Conservation (phyloP, 768 basidiomycete species). For the Amanita inopinata region DNA sequence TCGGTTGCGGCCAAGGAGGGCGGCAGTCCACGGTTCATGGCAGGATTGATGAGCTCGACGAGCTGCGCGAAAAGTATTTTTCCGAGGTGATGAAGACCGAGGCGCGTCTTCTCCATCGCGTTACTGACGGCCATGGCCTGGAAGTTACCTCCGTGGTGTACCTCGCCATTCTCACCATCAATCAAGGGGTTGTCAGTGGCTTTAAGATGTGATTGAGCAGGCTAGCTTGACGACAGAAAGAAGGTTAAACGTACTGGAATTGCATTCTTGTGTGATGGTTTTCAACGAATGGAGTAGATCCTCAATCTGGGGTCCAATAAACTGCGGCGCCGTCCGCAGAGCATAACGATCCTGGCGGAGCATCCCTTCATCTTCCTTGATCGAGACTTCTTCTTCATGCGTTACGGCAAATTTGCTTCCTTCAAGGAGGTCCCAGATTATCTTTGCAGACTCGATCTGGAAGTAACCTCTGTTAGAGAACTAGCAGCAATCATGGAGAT, state of each 20-base stretch:
- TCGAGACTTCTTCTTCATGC: conserved; percentile 62
- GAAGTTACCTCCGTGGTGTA: conserved; percentile 86
- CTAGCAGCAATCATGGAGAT: background rate
- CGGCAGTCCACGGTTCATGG: conserved; percentile 76
- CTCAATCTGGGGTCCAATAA: conserved; percentile 79
- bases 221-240: background rate
- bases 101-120: conserved; percentile 80
- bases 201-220: conserved; percentile 17
- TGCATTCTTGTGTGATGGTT: conserved; percentile 65
- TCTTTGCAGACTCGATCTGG: conserved; percentile 61
- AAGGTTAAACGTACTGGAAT: conserved; percentile 50
- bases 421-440: conserved; percentile 58
- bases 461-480: conserved; percentile 3
- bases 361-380: conserved; percentile 61
- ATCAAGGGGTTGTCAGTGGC: conserved; percentile 86
- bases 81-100: conserved; percentile 60
- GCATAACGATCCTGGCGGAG: conserved; percentile 78
- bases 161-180: conserved; percentile 50
- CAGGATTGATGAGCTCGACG: conserved; percentile 64
- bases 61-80: conserved; percentile 60
- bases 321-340: conserved; percentile 71
- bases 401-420: conserved; percentile 59
- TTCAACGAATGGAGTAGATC: conserved; percentile 59
- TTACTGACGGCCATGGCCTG: conserved; percentile 82
- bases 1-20: conserved; percentile 73